These are phyloP conservation scores for Taiozyma sp. DNA, from an alignment of 1,139 yeast species.

Conservation along the genomic window DNA sequence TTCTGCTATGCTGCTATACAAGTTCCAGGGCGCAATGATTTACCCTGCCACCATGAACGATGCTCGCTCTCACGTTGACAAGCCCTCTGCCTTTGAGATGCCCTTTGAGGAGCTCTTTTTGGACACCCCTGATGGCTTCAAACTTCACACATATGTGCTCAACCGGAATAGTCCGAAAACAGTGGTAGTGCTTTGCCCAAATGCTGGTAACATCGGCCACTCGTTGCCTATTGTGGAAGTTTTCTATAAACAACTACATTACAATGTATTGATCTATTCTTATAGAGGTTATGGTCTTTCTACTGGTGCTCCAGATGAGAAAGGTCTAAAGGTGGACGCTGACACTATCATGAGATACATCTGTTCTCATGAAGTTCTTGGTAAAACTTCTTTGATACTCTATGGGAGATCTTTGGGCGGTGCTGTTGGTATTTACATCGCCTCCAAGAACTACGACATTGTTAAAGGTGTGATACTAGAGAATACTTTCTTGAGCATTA, in stretches of 20 bases:
- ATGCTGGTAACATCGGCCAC: conserved; percentile 97
- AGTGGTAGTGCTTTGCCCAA: conserved; percentile 75
- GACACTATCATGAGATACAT: conserved; percentile 63
- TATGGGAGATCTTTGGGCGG: conserved; percentile 95
- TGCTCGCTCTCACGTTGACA: conserved; percentile 69
- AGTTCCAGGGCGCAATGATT: conserved; percentile 62
- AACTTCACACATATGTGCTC: conserved; percentile 43
- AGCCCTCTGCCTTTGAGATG: conserved; percentile 69
- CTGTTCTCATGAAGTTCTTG: conserved; percentile 43
- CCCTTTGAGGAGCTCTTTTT: conserved; percentile 60
- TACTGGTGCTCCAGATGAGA: conserved; percentile 71
- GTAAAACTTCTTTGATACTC: conserved; percentile 50
- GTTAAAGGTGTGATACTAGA: conserved; percentile 70
- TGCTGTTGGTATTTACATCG: conserved; percentile 85
- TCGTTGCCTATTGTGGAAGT: conserved; percentile 77
- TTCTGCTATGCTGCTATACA: conserved; percentile 44
- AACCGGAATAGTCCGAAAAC: conserved; percentile 54
- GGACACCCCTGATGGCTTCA: conserved; percentile 62
- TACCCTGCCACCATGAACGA: conserved; percentile 82
- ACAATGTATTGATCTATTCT: conserved; percentile 81
- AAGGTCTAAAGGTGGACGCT: conserved; percentile 80
- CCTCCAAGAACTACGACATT: conserved; percentile 44
- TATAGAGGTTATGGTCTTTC: conserved; percentile 92
- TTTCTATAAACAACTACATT: conserved; percentile 57
- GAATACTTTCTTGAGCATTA: conserved; percentile 77